Percentiles rank a stretch among this genome's conserved stretches.
Evolutionary conservation across 1,284 basidiomycete species (phyloP).

Genomic region (Puccinia hordei): DNA sequence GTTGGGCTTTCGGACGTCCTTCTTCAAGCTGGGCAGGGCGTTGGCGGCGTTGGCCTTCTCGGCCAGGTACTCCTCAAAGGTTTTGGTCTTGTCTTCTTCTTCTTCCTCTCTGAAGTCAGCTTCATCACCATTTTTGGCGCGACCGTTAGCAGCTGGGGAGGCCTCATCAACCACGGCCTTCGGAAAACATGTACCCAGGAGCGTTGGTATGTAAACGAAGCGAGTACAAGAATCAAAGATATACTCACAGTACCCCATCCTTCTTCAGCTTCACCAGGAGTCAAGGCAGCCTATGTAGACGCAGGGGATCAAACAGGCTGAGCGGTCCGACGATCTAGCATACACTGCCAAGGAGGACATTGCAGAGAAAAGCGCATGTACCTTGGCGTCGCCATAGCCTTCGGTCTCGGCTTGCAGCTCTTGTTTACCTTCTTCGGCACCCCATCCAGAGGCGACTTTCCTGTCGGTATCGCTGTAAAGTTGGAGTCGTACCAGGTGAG

Average conservation of each 20-base stretch:
- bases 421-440: slow-evolving; percentile 50
- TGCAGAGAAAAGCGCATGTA: background rate
- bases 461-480: slow-evolving; percentile 39
- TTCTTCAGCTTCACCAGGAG: slow-evolving; percentile 35
- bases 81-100: slow-evolving; percentile 50
- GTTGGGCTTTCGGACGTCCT: slow-evolving; percentile 45
- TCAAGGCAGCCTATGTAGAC: slow-evolving; percentile 31
- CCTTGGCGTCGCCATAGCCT: slow-evolving; percentile 46
- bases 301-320: background rate
- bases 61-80: slow-evolving; percentile 49
- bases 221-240: background rate
- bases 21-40: slow-evolving; percentile 37
- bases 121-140: background rate
- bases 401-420: slow-evolving; percentile 50
- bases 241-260: slow-evolving; percentile 35
- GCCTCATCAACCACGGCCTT: slow-evolving; percentile 15
- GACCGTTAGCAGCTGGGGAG: slow-evolving; percentile 39
- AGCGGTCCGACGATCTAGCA: background rate
- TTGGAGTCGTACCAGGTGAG: background rate
- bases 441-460: slow-evolving; percentile 50
- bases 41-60: slow-evolving; percentile 37
- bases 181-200: background rate
- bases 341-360: background rate
- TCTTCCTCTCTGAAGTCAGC: slow-evolving; percentile 30
- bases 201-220: background rate